Evolutionary conservation across 1,284 basidiomycete species (phyloP).

Genomic region (Rhodotorula sp.): DNA sequence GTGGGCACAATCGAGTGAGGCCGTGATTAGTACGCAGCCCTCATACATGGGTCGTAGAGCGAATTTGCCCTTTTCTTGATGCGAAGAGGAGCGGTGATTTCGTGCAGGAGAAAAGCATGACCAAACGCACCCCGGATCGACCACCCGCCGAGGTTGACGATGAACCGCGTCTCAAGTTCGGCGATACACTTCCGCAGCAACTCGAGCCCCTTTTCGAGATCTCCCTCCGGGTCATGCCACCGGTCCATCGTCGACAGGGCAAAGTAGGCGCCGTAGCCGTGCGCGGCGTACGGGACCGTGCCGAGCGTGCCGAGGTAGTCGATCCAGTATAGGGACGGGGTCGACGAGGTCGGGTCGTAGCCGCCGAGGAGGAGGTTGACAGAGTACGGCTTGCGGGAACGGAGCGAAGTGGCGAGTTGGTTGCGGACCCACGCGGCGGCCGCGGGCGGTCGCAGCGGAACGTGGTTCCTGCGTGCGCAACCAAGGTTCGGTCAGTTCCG

Average conservation of each 20-base stretch:
- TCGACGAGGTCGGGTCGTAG: constrained; percentile 66
- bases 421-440: constrained; percentile 94
- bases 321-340: constrained; percentile 85
- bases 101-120: not conserved
- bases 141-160: constrained; percentile 57
- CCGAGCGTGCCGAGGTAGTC: constrained; percentile 91
- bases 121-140: constrained; percentile 23
- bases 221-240: constrained; percentile 78
- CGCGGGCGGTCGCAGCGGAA: constrained; percentile 81
- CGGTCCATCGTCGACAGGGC: constrained; percentile 86
- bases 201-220: constrained; percentile 78
- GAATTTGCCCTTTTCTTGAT: too few relatives aligned
- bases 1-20: not conserved
- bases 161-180: constrained; percentile 80
- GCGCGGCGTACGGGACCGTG: constrained; percentile 87
- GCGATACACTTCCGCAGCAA: constrained; percentile 80
- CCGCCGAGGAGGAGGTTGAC: constrained; percentile 93
- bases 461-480: constrained; percentile 57
- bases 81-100: not conserved
- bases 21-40: not conserved
- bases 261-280: constrained; percentile 94
- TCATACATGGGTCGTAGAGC: not conserved
- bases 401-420: constrained; percentile 80
- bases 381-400: constrained; percentile 81
- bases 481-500: not conserved